These are phyloP conservation scores for Globisporangium takayamanum DNA, from an alignment of 352 stramenopile genomes.

Conservation along the genomic window DNA sequence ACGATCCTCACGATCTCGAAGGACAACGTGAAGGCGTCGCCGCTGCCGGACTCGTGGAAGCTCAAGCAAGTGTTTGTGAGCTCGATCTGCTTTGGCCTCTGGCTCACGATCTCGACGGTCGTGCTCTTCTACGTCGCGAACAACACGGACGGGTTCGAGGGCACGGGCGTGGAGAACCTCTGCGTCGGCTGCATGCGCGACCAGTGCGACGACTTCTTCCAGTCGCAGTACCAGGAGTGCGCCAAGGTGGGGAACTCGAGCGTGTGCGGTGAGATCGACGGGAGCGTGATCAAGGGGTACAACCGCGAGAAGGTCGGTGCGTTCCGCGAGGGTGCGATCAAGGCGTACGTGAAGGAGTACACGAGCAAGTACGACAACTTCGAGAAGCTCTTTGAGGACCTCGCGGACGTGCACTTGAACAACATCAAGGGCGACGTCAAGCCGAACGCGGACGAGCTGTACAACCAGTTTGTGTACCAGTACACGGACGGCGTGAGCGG, in stretches of 20 bases:
- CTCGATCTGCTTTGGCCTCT: constrained; percentile 61
- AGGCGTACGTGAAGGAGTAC: constrained; percentile 40
- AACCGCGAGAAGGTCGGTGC: constrained; percentile 27
- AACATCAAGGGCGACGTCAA: constrained; percentile 28
- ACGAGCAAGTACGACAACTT: constrained; percentile 39
- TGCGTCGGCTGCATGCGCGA: constrained; percentile 53
- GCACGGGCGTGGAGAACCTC: constrained; percentile 48
- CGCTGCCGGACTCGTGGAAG: constrained; percentile 64
- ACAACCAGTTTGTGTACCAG: constrained; percentile 53
- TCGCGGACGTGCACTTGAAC: constrained; percentile 54
- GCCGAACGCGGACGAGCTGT: constrained; percentile 32
- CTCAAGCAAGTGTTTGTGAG: constrained; percentile 64
- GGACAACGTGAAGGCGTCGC: constrained; percentile 62
- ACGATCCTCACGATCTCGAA: constrained; percentile 80
- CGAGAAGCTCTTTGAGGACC: constrained; percentile 45
- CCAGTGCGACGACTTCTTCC: constrained; percentile 57
- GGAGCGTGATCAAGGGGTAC: constrained; percentile 32
- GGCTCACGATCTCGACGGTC: constrained; percentile 57
- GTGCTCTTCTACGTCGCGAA: constrained; percentile 55
- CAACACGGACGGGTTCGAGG: constrained; percentile 52
- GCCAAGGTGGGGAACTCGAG: constrained; percentile 37
- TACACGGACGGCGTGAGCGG: constrained; percentile 40
- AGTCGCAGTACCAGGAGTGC: constrained; percentile 42
- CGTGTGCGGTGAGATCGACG: constrained; percentile 56
- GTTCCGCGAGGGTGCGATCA: constrained; percentile 33